Conservation (phyloP, 2,329 filamentous ascomycete species). For the Berkeleyomyces rouxiae region DNA sequence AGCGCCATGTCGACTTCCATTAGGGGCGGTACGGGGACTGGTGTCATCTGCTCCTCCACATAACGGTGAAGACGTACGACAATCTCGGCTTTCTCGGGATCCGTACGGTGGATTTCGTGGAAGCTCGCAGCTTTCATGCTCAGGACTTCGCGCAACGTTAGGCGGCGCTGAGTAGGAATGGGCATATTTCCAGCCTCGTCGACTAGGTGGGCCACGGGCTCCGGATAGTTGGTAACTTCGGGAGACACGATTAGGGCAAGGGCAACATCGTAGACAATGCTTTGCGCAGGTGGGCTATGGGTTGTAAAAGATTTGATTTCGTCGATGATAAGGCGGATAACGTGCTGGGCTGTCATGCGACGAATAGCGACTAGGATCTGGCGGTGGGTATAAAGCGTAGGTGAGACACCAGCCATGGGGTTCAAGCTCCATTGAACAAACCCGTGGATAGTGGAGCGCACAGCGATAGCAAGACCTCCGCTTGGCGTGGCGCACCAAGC, state of each 20-base stretch:
- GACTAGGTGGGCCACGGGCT: constrained; percentile 19
- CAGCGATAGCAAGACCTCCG: constrained; percentile 37
- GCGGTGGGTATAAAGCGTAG: constrained; percentile 54
- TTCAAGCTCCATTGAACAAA: constrained; percentile 52
- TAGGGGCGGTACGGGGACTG: constrained; percentile 25
- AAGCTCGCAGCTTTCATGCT: constrained; percentile 41
- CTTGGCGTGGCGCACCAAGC: constrained; percentile 42
- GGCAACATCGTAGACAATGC: constrained; percentile 51
- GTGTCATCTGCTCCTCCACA: constrained; percentile 48
- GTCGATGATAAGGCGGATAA: constrained; percentile 47
- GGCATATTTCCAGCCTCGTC: constrained; percentile 24
- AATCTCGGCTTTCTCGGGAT: constrained; percentile 41
- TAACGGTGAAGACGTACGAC: constrained; percentile 45
- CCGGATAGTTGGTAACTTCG: constrained; percentile 30
- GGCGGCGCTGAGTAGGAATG: constrained; percentile 27
- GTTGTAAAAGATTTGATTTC: constrained; percentile 32
- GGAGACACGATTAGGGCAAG: constrained; percentile 54
- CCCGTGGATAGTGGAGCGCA: constrained; percentile 44
- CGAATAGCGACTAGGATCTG: constrained; percentile 40
- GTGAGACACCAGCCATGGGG: constrained; percentile 36
- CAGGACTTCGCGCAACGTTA: constrained; percentile 45
- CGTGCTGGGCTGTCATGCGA: constrained; percentile 21
- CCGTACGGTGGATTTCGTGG: constrained; percentile 37
- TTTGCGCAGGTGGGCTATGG: constrained; percentile 38
- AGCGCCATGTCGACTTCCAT: constrained; percentile 27